A percentile compares a stretch with the other conserved stretches of the same genome.
Conservation (phyloP, 768 basidiomycete genomes). For the Suillus hirtellus region DNA sequence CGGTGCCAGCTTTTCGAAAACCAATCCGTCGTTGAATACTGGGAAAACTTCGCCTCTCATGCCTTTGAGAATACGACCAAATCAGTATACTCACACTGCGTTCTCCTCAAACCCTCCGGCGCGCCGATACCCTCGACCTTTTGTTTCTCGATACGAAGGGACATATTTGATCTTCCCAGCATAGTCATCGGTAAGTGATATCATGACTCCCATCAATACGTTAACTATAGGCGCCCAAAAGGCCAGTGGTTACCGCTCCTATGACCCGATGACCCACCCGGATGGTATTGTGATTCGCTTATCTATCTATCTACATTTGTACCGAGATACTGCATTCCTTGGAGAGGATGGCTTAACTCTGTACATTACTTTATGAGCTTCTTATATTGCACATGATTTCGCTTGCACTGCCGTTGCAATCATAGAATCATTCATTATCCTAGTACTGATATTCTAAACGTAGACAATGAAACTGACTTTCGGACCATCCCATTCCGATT, state of each 20-base stretch:
- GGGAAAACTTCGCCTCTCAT: constrained; percentile 95
- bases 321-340: constrained; percentile 9
- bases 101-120: constrained; percentile 81
- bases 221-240: constrained; percentile 29
- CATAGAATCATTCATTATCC: constrained; percentile 4
- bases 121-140: constrained; percentile 89
- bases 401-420: constrained; percentile 6
- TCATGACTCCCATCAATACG: constrained; percentile 2
- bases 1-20: constrained; percentile 81
- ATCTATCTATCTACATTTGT: constrained; percentile 18
- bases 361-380: constrained; percentile 16
- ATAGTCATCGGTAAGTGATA: constrained; percentile 73
- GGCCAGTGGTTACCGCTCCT: constrained; percentile 88
- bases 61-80: constrained; percentile 98
- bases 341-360: constrained; percentile 16
- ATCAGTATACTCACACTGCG: constrained; percentile 91
- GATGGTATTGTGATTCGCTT: constrained; percentile 1
- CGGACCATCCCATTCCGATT: neutral
- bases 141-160: constrained; percentile 93
- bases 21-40: constrained; percentile 92
- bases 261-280: constrained; percentile 34
- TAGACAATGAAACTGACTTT: neutral
- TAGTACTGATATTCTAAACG: neutral
- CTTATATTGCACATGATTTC: constrained; percentile 13
- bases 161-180: constrained; percentile 88